Evolutionary conservation across 345 rosid species (phyloP).

Genomic region (Bruguiera sexangula): DNA sequence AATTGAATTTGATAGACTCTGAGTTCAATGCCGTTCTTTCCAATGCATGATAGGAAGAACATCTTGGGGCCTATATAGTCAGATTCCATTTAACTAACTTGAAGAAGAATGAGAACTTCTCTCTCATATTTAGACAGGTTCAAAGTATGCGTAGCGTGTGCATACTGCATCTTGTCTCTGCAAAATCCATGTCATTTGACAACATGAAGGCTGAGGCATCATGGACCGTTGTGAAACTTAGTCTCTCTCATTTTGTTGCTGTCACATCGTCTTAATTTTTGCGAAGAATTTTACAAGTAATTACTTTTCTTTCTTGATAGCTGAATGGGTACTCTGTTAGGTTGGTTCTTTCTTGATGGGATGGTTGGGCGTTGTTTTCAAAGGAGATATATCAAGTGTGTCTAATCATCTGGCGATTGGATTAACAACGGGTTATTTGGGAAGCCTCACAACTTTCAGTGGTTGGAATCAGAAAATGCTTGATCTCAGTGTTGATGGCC

Average conservation of each 20-base stretch:
- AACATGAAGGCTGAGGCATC: neutral
- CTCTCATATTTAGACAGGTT: too few species aligned
- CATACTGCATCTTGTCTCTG: too few species aligned
- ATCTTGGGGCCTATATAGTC: too few species aligned
- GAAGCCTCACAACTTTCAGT: constrained; percentile 95
- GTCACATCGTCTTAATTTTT: neutral
- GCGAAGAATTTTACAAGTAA: neutral
- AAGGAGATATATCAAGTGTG: constrained; percentile 53
- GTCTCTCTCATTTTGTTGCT: neutral
- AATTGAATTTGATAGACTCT: too few species aligned
- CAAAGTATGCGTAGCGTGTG: too few species aligned
- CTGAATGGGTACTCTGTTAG: constrained; percentile 20
- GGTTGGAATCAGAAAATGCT: constrained; percentile 99
- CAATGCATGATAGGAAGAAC: too few species aligned
- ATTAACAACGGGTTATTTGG: constrained; percentile 79
- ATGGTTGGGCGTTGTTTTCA: constrained; percentile 86
- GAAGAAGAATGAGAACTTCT: too few species aligned
- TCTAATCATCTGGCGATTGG: constrained; percentile 77
- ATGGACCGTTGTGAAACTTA: neutral
- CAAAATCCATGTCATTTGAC: too few species aligned
- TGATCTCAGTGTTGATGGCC: constrained; percentile 66
- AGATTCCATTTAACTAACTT: too few species aligned
- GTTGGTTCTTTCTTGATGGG: constrained; percentile 99
- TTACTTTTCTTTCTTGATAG: neutral
- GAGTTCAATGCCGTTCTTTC: too few species aligned